Base-by-base conservation (phyloP, 495 filamentous ascomycete genomes). In the Parathielavia appendiculata region DNA sequence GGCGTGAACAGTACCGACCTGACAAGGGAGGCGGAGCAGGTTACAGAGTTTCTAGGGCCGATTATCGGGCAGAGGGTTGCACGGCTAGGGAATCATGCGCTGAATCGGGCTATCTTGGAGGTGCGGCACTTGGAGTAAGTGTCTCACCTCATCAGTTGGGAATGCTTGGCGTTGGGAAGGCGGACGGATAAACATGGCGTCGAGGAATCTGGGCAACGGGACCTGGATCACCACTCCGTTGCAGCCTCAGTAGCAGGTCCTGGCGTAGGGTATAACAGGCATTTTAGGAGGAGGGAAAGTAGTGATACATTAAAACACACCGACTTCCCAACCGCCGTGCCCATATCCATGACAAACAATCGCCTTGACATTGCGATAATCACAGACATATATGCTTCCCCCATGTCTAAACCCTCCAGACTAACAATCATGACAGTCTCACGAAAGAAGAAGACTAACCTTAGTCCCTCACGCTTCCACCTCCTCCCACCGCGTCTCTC, bases 61-160 rank as follows among this genome's bases (percentile, higher is more conserved):
- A 80, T 81, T 26, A 75, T 91, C 45, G 87, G 87, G 12, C 73
- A 78, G 35, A 69, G 76, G 56, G 78, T 91, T 43, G 72, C 74
- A 22, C 72, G 78, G 51, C 64, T 82, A 44, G 80, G 78, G 9
- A 73, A 79, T 50, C 79, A 76, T 47, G 65, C 63, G 43, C 58
- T 85, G 52, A 79, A 79, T 59, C 71, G 68, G 56, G 75, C 72
- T 0, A 75, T 85, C 11, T 59, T 84, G 48, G 76, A 81, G 38
- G 75, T 80, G 0, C 64, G 67, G 53, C 62, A 72, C 52, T 46
- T 74, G 55, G 70, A 69, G 35, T 73, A 72, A 59, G 32, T 12
- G 41, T 32, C 16, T 22, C 40, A 12, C 13, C 41, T 45, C 12
- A 8, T 20, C 8, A 36, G n/a, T 40, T 44, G 19, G 16, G 34